Evolutionary conservation across 176 grass and related monocot genomes (phyloP), one percentile per base, ranked within the genome.

Genomic region (Carex kokanica): DNA sequence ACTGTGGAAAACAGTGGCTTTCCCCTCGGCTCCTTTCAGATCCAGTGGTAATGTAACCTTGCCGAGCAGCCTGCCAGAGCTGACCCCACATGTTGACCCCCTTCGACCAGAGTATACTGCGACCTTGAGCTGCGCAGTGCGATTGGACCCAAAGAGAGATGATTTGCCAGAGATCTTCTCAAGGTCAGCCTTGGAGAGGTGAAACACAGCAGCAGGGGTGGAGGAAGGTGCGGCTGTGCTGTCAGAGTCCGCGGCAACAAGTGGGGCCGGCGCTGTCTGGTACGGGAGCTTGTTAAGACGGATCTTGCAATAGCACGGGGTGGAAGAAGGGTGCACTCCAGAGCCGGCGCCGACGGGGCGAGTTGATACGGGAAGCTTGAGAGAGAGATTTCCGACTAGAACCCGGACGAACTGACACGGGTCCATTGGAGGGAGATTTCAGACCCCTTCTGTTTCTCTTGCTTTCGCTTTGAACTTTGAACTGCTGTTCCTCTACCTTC

Each of bases 341-440:
- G 90, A 80, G 5, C 89, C 62, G 29, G 90, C 41, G 0, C 88
- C 86, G 11, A 70, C 83, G 0, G 83, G 64, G 24, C 88, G 85
- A 2, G 90, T 43, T 3, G 90, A 29, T 1, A 85, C 65, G 16
- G 90, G 96, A 47, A 98, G 85, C 65, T 95, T 98, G 0, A 98
- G 86, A 10, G 93, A 87, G 0, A 98, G 69, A 87, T 93, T 95
- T 29, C 93, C 93, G 47, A 98, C 91, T 64, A 98, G 84, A 81
- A 98, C 93, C 88, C 93, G 89, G 70, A 98, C 93, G 89, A 89
- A 98, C 65, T 90, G 96, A 85, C 93, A 98, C 74, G 96, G 96
- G 83, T 98, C 96, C 96, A 98, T 94, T 74, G 61, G 29, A 34
- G 14, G 20, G 34, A 70, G 66, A 9, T 10, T n/a, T 3, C 1